Conservation (phyloP, 805 yeast species). For the Kodamaea kakaduensis region DNA sequence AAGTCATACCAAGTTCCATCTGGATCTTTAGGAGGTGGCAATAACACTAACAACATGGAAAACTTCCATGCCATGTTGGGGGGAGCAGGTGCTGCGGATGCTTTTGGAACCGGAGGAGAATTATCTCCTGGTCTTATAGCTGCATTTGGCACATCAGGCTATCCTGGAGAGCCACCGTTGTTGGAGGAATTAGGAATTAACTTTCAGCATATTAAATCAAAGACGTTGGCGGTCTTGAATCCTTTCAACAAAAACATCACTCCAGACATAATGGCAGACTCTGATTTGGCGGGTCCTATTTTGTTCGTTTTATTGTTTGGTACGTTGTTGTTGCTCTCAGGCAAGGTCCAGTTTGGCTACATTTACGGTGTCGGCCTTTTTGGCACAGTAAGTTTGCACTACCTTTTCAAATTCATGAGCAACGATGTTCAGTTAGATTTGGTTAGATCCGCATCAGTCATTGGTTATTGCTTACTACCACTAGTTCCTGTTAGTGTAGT, state of each 20-base stretch:
- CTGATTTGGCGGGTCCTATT: conserved; percentile 94
- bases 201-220: conserved; percentile 77
- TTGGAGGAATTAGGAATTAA: conserved; percentile 92
- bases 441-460: conserved; percentile 77
- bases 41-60: conserved; percentile 14
- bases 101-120: conserved; percentile 40
- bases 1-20: conserved; percentile 22
- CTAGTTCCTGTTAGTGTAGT: conserved; percentile 72
- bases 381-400: conserved; percentile 83
- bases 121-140: conserved; percentile 78
- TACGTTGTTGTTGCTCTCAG: conserved; percentile 72
- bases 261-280: conserved; percentile 74
- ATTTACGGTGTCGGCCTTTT: conserved; percentile 93
- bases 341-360: conserved; percentile 95
- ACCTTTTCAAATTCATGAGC: conserved; percentile 84
- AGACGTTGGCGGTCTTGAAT: conserved; percentile 81
- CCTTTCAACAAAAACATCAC: conserved; percentile 61
- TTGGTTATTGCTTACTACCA: conserved; percentile 93
- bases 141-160: conserved; percentile 90
- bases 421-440: conserved; percentile 52
- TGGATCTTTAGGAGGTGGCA: conserved; percentile 8
- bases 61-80: conserved; percentile 36
- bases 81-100: conserved; percentile 6
- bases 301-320: conserved; percentile 87
- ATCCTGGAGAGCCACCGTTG: conserved; percentile 91